A percentile compares a stretch with the other conserved stretches of the same genome.
Evolutionary conservation across 192 early-diverging fungal genomes (phyloP).

Genomic region (Coemansia sp.): DNA sequence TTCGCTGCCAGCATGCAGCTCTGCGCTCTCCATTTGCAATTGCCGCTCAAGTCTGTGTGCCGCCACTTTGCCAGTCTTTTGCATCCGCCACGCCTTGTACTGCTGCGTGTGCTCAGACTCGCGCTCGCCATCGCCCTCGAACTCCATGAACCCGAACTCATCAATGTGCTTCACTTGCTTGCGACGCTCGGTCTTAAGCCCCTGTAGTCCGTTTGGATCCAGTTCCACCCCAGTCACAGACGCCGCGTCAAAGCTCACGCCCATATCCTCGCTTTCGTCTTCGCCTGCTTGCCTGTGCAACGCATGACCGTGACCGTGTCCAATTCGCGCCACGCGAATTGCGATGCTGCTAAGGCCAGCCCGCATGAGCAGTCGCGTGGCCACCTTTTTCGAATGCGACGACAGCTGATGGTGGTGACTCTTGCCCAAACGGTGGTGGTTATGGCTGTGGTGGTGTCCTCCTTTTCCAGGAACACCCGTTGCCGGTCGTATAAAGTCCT

Average conservation of each 20-base stretch:
- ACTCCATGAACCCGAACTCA: constrained; percentile 47
- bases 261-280: background rate
- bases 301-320: background rate
- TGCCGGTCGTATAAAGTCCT: background rate
- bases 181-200: constrained; percentile 35
- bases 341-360: constrained; percentile 52
- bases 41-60: constrained; percentile 1
- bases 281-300: background rate
- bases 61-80: constrained; percentile 3
- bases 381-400: constrained; percentile 36
- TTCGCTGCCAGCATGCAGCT: constrained; percentile 21
- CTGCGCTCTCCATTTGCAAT: background rate
- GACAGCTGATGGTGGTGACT: constrained; percentile 23
- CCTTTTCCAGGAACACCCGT: background rate
- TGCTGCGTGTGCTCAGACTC: constrained; percentile 30
- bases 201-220: constrained; percentile 45
- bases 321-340: constrained; percentile 42
- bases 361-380: constrained; percentile 50
- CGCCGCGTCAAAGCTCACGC: constrained; percentile 14
- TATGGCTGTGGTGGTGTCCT: constrained; percentile 1
- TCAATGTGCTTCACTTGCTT: constrained; percentile 48
- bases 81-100: constrained; percentile 33
- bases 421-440: too few relatives aligned
- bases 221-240: constrained; percentile 25
- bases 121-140: constrained; percentile 29